Base-by-base conservation (phyloP, 1,284 basidiomycete genomes). In the Leccinum fallax region DNA sequence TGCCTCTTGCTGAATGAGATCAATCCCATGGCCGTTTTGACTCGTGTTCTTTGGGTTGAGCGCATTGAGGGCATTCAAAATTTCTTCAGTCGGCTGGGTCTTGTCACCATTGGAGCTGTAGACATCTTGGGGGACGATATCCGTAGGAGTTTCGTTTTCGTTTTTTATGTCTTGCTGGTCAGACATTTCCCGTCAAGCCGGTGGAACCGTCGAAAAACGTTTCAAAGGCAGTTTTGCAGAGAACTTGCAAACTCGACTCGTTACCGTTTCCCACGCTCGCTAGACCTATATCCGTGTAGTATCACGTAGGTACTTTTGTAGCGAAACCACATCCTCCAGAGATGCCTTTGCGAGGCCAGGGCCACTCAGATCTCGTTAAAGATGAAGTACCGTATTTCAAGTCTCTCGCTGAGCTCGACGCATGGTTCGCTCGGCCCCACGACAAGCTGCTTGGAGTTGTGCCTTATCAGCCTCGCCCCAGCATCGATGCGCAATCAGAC, bases 261-360 rank as follows among this genome's bases (percentile, higher is more conserved):
- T 58, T 16, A 38, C 48, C 16, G 16, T 63, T 73, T 73, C 71
- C 71, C 71, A 73, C 71, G 71, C 63, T n/a, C 21, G 58, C 34
- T 43, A 40, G 9, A 36, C 34, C 32, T 36, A 36, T 36, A 36
- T 36, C 13, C 34, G 13, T 7, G 34, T 36, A 36, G 34, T 15
- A 34, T 34, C 6, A 36, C 4, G 5, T 43, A 43, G n/a, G 40
- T 43, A 43, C 9, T 19, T 19, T 43, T 19, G 19, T 40, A 40
- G 16, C 5, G 38, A 40, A 40, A 49, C 38, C 26, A 19, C n/a
- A 32, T 7, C 60, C 16, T 62, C 32, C 38, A 51, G 16, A 51
- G 26, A 81, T 82, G 81, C 80, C 80, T 9, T 62, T 82, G 52
- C 63, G 63, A 13, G 80, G 81, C 10, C 62, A 67, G 66, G 75